Base-by-base conservation (phyloP, 2,329 filamentous ascomycete species). In the Lasiodiplodia citricola region DNA sequence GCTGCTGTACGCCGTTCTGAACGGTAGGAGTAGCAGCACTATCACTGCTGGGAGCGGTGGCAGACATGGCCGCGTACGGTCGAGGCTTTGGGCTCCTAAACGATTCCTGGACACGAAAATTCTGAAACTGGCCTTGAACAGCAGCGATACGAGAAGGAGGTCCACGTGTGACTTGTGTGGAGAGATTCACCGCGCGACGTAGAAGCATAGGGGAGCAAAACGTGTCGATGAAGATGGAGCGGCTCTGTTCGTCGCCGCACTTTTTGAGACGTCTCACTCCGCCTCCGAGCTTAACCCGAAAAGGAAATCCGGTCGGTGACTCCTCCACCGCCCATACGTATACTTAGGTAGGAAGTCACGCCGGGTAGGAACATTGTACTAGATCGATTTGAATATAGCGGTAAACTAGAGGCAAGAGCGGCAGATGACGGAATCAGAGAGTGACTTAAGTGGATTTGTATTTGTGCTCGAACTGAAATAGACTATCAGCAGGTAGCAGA, bases 211-310 rank as follows among this genome's bases (percentile, higher is more conserved):
- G 25, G 54, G 51, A 41, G 55, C 31, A 52, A 28, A 28, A 55
- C 16, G 55, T 60, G 23, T 25, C 13, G 21, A 13, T 35, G 54
- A n/a, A 18, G 52, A 31, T 37, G 54, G 41, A 28, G n/a, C 16
- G 58, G 14, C 25, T 23, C 18, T 18, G 52, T 23, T 37, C 51
- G 47, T 51, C 62, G 52, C 10, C 18, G 37, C 47, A 21, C 44
- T 52, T 67, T 67, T 60, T 67, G 65, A 44, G 44, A 52, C 55
- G 55, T 60, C 54, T 47, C 18, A 47, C 41, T 16, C 28, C 14
- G 28, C 23, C 60, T 31, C 60, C 47, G 65, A 60, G 28, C 54
- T 58, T 67, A 67, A 60, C 65, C 65, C 44, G 23, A 58, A 58
- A 14, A 60, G 65, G 65, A 60, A 67, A 52, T 44, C 64, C 18